Conservation (phyloP, 2,329 filamentous ascomycete species). For the Coleophoma eucalyptorum region DNA sequence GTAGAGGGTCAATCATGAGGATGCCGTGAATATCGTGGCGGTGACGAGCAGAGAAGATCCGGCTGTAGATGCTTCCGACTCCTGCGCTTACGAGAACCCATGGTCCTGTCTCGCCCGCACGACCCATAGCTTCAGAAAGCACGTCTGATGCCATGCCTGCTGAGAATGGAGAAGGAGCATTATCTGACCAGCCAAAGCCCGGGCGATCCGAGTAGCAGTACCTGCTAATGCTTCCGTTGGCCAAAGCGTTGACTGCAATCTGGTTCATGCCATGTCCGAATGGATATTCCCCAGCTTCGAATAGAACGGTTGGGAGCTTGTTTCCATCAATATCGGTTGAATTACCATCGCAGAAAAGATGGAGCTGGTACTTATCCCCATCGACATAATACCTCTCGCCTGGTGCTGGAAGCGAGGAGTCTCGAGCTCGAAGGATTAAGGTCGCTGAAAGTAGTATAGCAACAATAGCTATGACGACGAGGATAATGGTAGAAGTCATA, state of each 20-base stretch:
- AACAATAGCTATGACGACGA: conserved; percentile 65
- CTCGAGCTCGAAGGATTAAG: conserved; percentile 74
- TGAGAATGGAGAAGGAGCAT: conserved; percentile 88
- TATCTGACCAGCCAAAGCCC: conserved; percentile 84
- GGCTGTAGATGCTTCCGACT: conserved; percentile 81
- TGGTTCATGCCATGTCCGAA: conserved; percentile 76
- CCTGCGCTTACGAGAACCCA: conserved; percentile 88
- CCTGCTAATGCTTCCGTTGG: conserved; percentile 77
- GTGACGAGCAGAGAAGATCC: conserved; percentile 86
- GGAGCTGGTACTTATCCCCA: conserved; percentile 78
- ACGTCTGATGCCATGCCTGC: conserved; percentile 91
- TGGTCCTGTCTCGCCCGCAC: conserved; percentile 78
- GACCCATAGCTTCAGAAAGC: conserved; percentile 78
- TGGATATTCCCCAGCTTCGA: conserved; percentile 79
- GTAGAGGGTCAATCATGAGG: conserved; percentile 81
- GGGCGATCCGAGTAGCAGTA: conserved; percentile 97
- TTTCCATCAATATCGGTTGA: conserved; percentile 50
- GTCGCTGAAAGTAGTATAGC: conserved; percentile 74
- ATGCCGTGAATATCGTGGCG: conserved; percentile 70
- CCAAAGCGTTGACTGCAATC: conserved; percentile 71
- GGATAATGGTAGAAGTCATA: conserved; percentile 66
- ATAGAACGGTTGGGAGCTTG: conserved; percentile 71
- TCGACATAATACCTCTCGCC: conserved; percentile 80
- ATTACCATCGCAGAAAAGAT: conserved; percentile 82
- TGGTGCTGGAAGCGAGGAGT: conserved; percentile 68